Base-by-base conservation (phyloP, 352 stramenopile genomes). In the Phytopythium mirpurense region DNA sequence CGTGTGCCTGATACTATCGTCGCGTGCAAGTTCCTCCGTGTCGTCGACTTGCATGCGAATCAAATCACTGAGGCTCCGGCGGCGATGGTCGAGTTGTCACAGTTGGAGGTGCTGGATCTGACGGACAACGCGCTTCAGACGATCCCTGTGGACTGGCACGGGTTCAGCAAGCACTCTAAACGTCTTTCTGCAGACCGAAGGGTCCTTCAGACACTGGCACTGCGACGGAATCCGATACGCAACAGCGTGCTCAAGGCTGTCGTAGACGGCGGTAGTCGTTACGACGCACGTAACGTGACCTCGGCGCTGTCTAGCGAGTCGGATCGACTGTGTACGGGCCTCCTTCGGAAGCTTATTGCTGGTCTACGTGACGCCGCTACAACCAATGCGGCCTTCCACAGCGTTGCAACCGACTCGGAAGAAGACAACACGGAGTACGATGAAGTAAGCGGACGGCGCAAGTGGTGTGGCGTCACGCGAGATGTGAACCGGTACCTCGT, bases 11-110 rank as follows among this genome's bases (percentile, higher is more conserved):
- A 53, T 2, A 62, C 65, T 6, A 69, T 88, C 15, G 12, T 51
- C 5, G 21, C 32, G 12, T 86, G 78, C 23, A 49, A 45, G 27
- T 34, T 18, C 5, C 57, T 88, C 9, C 48, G 68, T n/a, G 37
- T 62, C 23, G 63, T 88, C 0, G 60, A 86, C n/a, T 24, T 86
- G 1, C 60, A 84, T 16, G 59, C 77, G 40, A 88, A 88, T 38
- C 62, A 59, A 19, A 40, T 88, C n/a, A 43, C 56, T 15, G 46
- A 31, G 1, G 56, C 85, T 24, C 63, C 75, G 0, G 32, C 50
- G 1, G 58, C 62, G 5, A 60, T 88, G 2, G 54, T 35, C 1
- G 24, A 50, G 1, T 56, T 88, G 21, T 35, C 44, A 18, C 49
- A 38, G n/a, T 64, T 88, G 2, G 44, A 63, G 16, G 46, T 69